Percentiles rank a stretch among this genome's conserved stretches.
Evolutionary conservation across 108 stramenopile species (phyloP).

Genomic region (Conticribra weissflogii): DNA sequence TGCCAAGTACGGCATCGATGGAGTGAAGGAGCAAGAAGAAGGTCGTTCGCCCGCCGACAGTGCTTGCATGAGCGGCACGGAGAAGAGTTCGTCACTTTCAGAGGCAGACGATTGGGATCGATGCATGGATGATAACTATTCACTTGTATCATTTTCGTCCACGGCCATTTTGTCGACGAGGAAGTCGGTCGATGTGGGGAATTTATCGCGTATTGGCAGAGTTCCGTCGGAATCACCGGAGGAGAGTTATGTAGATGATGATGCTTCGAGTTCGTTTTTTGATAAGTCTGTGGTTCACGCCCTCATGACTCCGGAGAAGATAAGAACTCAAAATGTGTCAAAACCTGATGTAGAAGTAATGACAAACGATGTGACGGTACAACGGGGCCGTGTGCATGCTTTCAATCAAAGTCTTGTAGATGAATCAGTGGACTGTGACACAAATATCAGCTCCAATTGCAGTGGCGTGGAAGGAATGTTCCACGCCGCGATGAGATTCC

Average conservation of each 20-base stretch:
- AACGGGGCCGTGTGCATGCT: constrained; percentile 16
- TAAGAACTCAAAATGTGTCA: not conserved
- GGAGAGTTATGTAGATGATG: constrained; percentile 7
- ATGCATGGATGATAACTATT: constrained; percentile 31
- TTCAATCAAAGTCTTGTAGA: constrained; percentile 3
- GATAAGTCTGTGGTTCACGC: constrained; percentile 31
- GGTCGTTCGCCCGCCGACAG: too few species aligned
- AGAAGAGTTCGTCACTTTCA: not conserved
- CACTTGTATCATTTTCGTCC: constrained; percentile 29
- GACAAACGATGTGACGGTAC: constrained; percentile 8
- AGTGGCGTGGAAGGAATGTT: constrained; percentile 37
- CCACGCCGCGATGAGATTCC: constrained; percentile 28
- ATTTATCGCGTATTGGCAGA: constrained; percentile 2
- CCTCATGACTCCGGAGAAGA: constrained; percentile 39
- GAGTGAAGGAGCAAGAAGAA: too few species aligned
- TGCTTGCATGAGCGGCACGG: not conserved
- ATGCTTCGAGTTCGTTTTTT: constrained; percentile 26
- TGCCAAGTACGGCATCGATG: constrained; percentile 40
- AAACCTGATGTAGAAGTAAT: not conserved
- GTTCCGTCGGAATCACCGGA: constrained; percentile 22
- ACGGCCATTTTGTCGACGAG: constrained; percentile 8
- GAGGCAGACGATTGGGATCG: constrained; percentile 42
- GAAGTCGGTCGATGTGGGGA: constrained; percentile 6
- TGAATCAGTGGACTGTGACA: constrained; percentile 15
- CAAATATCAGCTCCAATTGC: constrained; percentile 15